Conservation (phyloP, 305 asterid species). For the Fraxinus xanthoxyloides region DNA sequence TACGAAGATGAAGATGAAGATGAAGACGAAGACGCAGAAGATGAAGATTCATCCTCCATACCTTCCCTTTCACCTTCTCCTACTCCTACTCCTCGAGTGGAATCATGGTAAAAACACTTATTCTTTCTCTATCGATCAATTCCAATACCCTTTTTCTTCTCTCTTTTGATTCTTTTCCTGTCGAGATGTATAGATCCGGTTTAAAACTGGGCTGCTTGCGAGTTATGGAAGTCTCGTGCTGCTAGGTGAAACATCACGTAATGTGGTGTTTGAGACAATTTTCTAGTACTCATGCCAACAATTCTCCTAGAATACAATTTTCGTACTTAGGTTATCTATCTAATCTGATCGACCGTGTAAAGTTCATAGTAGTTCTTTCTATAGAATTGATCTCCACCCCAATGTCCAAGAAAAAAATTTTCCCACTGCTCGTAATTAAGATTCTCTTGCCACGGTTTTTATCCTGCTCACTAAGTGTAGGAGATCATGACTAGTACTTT, state of each 20-base stretch:
- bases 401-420: too few relatives aligned
- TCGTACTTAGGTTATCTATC: neutral
- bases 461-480: too few relatives aligned
- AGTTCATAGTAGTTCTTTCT: neutral
- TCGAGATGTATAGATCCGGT: neutral
- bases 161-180: neutral
- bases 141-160: neutral
- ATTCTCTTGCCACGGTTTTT: too few relatives aligned
- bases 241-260: neutral
- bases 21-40: neutral
- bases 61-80: constrained; percentile 33
- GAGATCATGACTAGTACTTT: neutral
- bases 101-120: constrained; percentile 29
- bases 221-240: neutral
- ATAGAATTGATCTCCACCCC: neutral
- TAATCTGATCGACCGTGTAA: neutral
- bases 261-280: neutral
- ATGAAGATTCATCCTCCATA: constrained; percentile 26
- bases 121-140: neutral
- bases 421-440: too few relatives aligned
- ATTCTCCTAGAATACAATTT: neutral
- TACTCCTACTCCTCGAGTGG: constrained; percentile 21
- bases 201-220: neutral
- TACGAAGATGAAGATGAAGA: constrained; percentile 33
- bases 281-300: neutral